phyloP scores from a whole-genome alignment of 225 moss, liverwort and hornwort species.

The Physcomitrium patens region DNA sequence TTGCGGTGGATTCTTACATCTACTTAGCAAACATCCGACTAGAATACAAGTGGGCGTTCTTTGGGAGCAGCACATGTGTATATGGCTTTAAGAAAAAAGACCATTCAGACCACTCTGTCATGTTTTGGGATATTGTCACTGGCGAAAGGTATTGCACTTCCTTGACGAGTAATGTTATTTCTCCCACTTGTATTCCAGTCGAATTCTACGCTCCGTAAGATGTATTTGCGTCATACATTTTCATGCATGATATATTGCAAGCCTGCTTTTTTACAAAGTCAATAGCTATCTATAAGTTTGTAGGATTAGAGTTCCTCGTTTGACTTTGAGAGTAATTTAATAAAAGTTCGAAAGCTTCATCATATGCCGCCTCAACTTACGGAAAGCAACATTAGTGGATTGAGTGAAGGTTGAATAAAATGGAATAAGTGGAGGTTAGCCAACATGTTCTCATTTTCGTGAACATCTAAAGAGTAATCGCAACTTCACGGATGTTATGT shows the following conservation, averaged over 20 bases:
- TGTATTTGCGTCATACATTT: conserved; percentile 11
- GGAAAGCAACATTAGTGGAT: not conserved
- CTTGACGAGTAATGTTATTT: not conserved
- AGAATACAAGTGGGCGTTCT: conserved; percentile 87
- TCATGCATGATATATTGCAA: conserved; percentile 8
- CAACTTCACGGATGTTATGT: not conserved
- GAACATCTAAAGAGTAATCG: not conserved
- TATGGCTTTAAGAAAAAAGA: conserved; percentile 84
- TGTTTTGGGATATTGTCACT: conserved; percentile 89
- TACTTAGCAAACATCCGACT: conserved; percentile 87
- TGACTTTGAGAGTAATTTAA: not conserved
- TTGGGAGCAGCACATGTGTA: conserved; percentile 79
- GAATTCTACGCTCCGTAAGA: conserved; percentile 34
- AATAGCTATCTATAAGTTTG: not conserved
- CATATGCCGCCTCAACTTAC: not conserved
- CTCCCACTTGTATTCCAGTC: conserved; percentile 5
- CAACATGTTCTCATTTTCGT: not conserved
- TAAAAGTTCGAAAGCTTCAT: not conserved
- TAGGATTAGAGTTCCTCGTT: too few relatives aligned
- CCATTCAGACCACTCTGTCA: conserved; percentile 73
- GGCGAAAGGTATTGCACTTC: conserved; percentile 64
- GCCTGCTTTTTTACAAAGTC: not conserved
- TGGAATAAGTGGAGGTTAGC: not conserved
- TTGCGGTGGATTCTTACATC: conserved; percentile 84
- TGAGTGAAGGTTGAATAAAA: not conserved